A percentile compares a stretch with the other conserved stretches of the same genome.
These are phyloP conservation scores for Bruguiera parviflora DNA, from an alignment of 345 rosid genomes.

Conservation along the genomic window DNA sequence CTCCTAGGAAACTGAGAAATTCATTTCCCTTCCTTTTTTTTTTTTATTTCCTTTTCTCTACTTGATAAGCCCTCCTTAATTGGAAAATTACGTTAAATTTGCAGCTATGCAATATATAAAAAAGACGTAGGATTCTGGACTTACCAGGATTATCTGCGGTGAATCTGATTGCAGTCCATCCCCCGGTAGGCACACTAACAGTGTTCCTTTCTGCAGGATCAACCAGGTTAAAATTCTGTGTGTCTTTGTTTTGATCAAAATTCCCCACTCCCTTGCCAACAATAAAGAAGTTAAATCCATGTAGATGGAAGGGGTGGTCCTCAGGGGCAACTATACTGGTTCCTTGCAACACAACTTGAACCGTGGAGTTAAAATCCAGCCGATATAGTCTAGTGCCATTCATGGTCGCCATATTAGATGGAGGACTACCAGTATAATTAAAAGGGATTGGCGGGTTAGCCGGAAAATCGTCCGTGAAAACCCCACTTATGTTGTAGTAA, in stretches of 20 bases:
- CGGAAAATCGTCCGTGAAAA: slow-evolving; percentile 70
- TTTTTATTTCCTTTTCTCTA: no score
- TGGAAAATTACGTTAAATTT: no score
- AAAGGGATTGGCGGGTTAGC: slow-evolving; percentile 42
- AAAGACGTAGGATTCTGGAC: no score
- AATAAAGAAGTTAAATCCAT: slow-evolving; percentile 20
- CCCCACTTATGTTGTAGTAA: slow-evolving; percentile 52
- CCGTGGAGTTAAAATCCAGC: slow-evolving; percentile 15
- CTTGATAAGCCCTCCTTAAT: no score
- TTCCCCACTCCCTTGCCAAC: slow-evolving; percentile 22
- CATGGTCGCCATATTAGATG: not conserved
- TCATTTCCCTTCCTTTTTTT: no score
- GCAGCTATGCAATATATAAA: no score
- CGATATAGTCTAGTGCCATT: slow-evolving; percentile 22
- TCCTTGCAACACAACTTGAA: slow-evolving; percentile 23
- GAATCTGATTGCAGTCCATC: slow-evolving; percentile 24
- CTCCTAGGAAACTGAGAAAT: no score
- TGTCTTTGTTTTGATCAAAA: slow-evolving; percentile 13
- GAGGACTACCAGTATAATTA: slow-evolving; percentile 50
- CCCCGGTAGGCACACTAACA: slow-evolving; percentile 16
- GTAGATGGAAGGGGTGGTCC: slow-evolving; percentile 21
- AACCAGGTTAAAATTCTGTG: slow-evolving; percentile 14
- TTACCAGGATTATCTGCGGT: slow-evolving; percentile 24
- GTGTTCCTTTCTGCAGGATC: slow-evolving; percentile 27
- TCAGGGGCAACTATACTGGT: slow-evolving; percentile 20